Conservation (phyloP, 2,329 filamentous ascomycete species). For the Xylariales sp. region DNA sequence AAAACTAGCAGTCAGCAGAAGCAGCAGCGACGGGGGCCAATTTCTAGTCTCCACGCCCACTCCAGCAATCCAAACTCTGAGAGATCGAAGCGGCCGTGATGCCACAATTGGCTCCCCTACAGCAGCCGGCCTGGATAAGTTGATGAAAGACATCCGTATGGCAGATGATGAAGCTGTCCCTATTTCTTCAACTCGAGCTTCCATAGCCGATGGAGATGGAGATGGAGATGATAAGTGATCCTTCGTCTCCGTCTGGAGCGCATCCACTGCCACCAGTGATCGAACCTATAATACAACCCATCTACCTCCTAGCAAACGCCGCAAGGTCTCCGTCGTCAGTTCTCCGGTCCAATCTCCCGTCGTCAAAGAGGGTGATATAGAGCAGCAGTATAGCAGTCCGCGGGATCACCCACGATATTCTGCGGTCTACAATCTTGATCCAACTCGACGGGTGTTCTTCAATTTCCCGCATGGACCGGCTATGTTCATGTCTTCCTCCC, state of each 20-base stretch:
- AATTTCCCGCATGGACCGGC: conserved; percentile 1
- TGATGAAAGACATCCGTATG: neutral
- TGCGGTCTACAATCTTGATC: neutral
- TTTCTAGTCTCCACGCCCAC: neutral
- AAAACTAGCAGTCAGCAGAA: neutral
- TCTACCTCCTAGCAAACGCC: neutral
- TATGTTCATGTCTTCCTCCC: conserved; percentile 1
- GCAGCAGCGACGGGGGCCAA: neutral
- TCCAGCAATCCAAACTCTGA: neutral
- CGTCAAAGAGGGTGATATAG: neutral
- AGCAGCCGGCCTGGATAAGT: neutral
- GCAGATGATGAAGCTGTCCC: no score
- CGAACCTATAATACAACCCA: neutral
- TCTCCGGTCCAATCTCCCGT: neutral
- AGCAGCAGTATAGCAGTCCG: neutral
- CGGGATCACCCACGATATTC: conserved; percentile 7
- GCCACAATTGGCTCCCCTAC: neutral
- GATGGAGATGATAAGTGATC: conserved; percentile 4
- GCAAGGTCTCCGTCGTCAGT: conserved; percentile 1
- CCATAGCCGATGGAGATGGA: no score
- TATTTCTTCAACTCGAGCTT: no score
- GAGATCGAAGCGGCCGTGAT: neutral
- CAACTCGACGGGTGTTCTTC: neutral
- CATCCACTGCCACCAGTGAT: neutral
- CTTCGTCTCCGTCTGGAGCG: conserved; percentile 3